Evolutionary conservation across 1,284 basidiomycete species (phyloP).

Genomic region (Sanghuangporus weigelae): DNA sequence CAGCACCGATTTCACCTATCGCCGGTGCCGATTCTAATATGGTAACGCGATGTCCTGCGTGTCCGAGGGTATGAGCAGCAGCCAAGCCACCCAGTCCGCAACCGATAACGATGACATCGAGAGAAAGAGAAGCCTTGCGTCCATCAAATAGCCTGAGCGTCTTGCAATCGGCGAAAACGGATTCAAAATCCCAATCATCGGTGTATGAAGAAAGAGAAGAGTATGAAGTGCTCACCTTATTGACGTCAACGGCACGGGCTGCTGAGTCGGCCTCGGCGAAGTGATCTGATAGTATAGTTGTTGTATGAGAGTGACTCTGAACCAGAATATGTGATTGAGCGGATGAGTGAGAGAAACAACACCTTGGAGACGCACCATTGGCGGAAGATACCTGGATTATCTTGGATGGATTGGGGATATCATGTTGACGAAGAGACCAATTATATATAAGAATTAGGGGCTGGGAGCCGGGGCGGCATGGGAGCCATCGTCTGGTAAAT

Average conservation of each 20-base stretch:
- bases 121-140: conserved; percentile 29
- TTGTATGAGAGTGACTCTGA: background rate
- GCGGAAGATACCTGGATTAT: background rate
- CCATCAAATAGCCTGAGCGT: conserved; percentile 13
- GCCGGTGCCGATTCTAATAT: conserved; percentile 38
- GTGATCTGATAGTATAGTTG: conserved; percentile 3
- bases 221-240: conserved; percentile 2
- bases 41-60: conserved; percentile 42
- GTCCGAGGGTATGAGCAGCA: conserved; percentile 37
- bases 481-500: conserved; percentile 1
- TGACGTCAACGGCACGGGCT: conserved; percentile 4
- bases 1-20: conserved; percentile 45
- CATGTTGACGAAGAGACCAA: background rate
- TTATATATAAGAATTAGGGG: background rate
- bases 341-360: background rate
- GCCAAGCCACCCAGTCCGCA: conserved; percentile 45
- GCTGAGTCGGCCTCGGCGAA: conserved; percentile 13
- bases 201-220: background rate
- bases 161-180: background rate
- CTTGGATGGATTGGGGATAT: background rate
- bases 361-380: background rate
- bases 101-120: conserved; percentile 42
- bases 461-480: conserved; percentile 1
- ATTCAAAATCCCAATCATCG: background rate
- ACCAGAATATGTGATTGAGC: background rate